These are phyloP conservation scores for Xylaria sp. DNA, from an alignment of 2,329 filamentous ascomycete genomes.

Conservation along the genomic window DNA sequence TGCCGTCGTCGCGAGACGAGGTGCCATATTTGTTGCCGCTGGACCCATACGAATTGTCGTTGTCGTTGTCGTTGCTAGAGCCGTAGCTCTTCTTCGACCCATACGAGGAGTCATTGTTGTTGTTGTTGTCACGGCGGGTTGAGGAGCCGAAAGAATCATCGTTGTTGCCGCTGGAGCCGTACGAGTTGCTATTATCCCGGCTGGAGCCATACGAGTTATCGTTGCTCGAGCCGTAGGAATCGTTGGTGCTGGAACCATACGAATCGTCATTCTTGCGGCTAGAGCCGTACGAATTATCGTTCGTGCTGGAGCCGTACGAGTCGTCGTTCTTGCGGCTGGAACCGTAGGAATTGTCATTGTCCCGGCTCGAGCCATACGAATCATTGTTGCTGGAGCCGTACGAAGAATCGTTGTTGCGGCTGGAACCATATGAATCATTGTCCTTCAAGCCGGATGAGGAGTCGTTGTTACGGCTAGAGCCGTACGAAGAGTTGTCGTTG, in stretches of 20 bases:
- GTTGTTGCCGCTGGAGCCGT: slow-evolving; percentile 24
- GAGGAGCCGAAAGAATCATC: slow-evolving; percentile 21
- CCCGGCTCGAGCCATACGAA: slow-evolving; percentile 26
- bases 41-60: slow-evolving; percentile 27
- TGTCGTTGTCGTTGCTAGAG: slow-evolving; percentile 16
- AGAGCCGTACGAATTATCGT: slow-evolving; percentile 20
- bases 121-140: not conserved
- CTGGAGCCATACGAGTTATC: slow-evolving; percentile 20
- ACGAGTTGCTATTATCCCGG: not conserved
- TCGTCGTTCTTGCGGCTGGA: slow-evolving; percentile 34
- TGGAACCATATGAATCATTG: slow-evolving; percentile 19
- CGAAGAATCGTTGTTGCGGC: slow-evolving; percentile 17
- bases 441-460: slow-evolving; percentile 18
- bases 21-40: slow-evolving; percentile 26
- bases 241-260: slow-evolving; percentile 31
- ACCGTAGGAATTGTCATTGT: slow-evolving; percentile 31
- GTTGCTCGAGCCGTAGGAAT: slow-evolving; percentile 35
- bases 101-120: slow-evolving; percentile 41
- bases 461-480: not conserved
- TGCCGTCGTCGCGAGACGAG: slow-evolving; percentile 20
- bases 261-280: slow-evolving; percentile 33
- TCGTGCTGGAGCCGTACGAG: slow-evolving; percentile 7
- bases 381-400: slow-evolving; percentile 22
- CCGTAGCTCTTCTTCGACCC: slow-evolving; percentile 21
- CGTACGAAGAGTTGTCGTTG: slow-evolving; percentile 25